Evolutionary conservation across 75 land plant genomes (phyloP).

Genomic region (Selaginella tamariscina): DNA sequence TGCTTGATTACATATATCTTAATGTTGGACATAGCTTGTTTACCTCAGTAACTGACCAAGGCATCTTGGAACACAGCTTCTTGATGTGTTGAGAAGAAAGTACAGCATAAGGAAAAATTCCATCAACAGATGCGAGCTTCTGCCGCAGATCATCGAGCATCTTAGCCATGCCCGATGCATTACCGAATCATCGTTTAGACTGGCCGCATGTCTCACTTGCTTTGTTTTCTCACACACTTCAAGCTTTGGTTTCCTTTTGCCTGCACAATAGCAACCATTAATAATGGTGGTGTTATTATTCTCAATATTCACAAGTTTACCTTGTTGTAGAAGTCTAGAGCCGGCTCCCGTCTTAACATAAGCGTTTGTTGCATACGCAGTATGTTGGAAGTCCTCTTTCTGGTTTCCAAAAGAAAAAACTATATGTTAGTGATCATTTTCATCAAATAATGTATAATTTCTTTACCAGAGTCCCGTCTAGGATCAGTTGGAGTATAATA

Average conservation of each 20-base stretch:
- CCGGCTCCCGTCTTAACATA: conserved; percentile 63
- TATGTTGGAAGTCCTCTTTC: conserved; percentile 98
- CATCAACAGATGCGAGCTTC: conserved; percentile 50
- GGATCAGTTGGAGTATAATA: conserved; percentile 63
- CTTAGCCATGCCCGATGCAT: conserved; percentile 38
- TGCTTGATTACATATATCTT: conserved; percentile 1
- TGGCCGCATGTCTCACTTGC: conserved; percentile 18
- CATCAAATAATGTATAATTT: background rate
- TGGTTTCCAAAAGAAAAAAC: conserved; percentile 15
- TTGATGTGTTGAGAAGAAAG: conserved; percentile 73
- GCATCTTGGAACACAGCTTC: conserved; percentile 36
- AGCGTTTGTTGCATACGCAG: conserved; percentile 96
- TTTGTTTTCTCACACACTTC: conserved; percentile 26
- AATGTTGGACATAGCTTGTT: conserved; percentile 11
- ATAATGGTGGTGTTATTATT: background rate
- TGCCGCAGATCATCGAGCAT: conserved; percentile 69
- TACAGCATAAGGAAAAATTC: conserved; percentile 80
- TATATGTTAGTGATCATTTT: background rate
- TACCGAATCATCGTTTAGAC: background rate
- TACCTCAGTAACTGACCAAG: conserved; percentile 43
- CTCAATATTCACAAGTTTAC: conserved; percentile 22
- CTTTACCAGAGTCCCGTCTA: conserved; percentile 70
- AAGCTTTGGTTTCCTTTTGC: conserved; percentile 44
- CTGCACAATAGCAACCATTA: conserved; percentile 19
- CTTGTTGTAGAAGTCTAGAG: conserved; percentile 44